Evolutionary conservation across 1,284 basidiomycete genomes (phyloP).

Genomic region (Trametes versicolor): DNA sequence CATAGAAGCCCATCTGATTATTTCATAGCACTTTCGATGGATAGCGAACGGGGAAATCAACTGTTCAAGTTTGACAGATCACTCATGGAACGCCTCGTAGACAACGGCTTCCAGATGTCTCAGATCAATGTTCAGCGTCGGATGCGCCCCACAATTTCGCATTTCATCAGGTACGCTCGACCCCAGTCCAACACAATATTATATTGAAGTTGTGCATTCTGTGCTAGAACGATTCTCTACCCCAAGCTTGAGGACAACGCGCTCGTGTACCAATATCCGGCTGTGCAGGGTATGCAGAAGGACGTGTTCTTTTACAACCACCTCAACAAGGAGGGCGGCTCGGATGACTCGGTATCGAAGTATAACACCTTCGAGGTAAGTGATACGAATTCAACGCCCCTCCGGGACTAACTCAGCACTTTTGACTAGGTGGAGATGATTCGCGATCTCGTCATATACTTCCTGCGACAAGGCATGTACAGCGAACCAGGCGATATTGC

Average conservation of each 20-base stretch:
- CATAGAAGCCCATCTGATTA: background rate
- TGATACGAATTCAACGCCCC: background rate
- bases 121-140: constrained; percentile 53
- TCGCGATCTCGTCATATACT: constrained; percentile 73
- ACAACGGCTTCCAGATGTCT: constrained; percentile 51
- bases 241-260: constrained; percentile 65
- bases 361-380: constrained; percentile 73
- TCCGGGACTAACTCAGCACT: background rate
- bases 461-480: constrained; percentile 58
- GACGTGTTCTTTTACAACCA: constrained; percentile 72
- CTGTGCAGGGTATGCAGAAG: constrained; percentile 64
- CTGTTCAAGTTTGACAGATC: constrained; percentile 56
- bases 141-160: constrained; percentile 56
- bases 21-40: constrained; percentile 50
- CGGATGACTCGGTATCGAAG: constrained; percentile 68
- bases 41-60: constrained; percentile 47
- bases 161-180: constrained; percentile 47
- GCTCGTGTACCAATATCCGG: constrained; percentile 57
- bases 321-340: constrained; percentile 60
- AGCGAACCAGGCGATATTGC: constrained; percentile 69
- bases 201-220: background rate
- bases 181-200: too few species aligned
- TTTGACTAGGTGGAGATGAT: constrained; percentile 66
- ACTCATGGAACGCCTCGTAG: constrained; percentile 57
- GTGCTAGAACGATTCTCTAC: constrained; percentile 63